Conservation (phyloP, 2,329 filamentous ascomycete species). For the Dactylellina cionopaga region DNA sequence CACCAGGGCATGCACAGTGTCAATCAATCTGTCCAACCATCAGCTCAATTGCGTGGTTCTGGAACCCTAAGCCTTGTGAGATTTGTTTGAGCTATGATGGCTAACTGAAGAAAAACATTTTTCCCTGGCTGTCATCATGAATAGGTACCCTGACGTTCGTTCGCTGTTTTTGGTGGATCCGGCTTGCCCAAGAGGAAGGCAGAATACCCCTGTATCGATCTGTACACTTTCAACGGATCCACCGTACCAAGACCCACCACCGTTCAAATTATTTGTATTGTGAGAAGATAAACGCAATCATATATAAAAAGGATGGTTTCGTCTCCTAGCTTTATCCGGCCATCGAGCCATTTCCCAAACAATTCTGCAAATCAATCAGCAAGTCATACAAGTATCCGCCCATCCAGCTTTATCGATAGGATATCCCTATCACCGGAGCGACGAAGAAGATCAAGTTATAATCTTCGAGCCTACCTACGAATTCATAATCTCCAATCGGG, state of each 20-base stretch:
- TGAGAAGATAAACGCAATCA: not conserved
- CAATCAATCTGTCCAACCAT: no score
- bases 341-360: not conserved
- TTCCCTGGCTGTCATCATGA: not conserved
- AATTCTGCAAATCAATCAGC: not conserved
- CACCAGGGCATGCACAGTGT: no score
- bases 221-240: not conserved
- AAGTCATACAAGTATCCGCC: not conserved
- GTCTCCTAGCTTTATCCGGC: not conserved
- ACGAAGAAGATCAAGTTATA: constrained; percentile 11
- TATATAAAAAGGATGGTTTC: constrained; percentile 13
- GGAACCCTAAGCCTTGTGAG: not conserved
- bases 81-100: no score
- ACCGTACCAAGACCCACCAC: not conserved
- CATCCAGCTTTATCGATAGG: constrained; percentile 3
- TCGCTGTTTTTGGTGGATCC: not conserved
- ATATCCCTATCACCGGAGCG: constrained; percentile 9
- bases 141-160: not conserved
- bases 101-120: no score
- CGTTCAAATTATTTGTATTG: not conserved
- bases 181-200: not conserved
- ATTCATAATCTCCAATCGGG: constrained; percentile 1
- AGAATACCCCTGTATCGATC: not conserved
- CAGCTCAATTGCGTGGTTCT: not conserved
- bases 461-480: constrained; percentile 3